Conservation (phyloP, 148 eudicot genomes). For the Heliosperma pusillum region DNA sequence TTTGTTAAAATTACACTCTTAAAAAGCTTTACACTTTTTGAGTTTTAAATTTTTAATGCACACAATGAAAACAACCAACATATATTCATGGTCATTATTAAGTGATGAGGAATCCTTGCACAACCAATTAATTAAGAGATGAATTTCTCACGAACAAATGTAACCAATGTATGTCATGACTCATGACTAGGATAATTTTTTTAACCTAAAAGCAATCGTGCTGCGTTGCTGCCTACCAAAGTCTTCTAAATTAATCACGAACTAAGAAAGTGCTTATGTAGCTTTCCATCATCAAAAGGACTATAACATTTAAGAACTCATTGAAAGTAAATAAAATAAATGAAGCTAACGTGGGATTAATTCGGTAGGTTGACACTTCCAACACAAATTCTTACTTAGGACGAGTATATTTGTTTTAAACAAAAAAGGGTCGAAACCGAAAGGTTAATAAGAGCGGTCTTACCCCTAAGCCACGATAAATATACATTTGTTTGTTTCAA, state of each 20-base stretch:
- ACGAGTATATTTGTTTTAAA: no score
- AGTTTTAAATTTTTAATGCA: neutral
- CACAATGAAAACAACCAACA: neutral
- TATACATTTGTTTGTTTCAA: no score
- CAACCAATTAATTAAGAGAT: neutral
- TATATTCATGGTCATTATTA: neutral
- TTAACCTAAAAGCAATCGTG: neutral
- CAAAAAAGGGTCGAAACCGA: no score
- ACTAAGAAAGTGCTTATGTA: neutral
- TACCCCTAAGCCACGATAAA: no score
- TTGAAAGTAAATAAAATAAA: neutral
- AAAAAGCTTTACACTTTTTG: neutral
- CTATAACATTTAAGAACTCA: neutral
- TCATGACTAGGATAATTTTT: slow-evolving; percentile 7
- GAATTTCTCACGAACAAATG: neutral
- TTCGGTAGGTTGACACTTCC: neutral
- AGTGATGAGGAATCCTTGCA: slow-evolving; percentile 5
- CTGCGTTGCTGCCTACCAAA: neutral
- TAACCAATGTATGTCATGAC: no score
- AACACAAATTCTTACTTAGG: no score
- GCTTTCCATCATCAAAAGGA: neutral
- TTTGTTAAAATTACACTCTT: no score
- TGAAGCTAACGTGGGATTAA: neutral
- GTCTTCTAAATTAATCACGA: neutral
- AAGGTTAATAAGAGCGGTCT: no score